Base-by-base conservation (phyloP, 177 flowering plant species). In the Tripterygium wilfordii region DNA sequence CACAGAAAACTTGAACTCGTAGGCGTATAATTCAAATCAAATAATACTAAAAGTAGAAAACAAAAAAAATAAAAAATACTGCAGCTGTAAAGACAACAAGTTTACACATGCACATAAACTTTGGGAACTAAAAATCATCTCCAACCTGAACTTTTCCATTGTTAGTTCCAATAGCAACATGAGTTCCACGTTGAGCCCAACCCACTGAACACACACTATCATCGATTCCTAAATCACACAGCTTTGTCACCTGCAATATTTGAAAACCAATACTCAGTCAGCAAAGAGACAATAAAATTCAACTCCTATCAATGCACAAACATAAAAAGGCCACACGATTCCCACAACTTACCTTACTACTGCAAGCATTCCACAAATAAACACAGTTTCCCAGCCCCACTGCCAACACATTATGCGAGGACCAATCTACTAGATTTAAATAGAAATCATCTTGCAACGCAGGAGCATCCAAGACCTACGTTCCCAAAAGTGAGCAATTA, bases 391-490 rank as follows among this genome's bases (percentile, higher is more conserved):
- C 96, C 71, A 92, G 65, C 5, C 97, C 99, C 33, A 92, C 99
- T 10, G 99, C 94, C 65, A 92, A 55, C 15, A 92, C 83, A 64
- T 92, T 92, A 56, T 82, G 74, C 10, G 92, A 66, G 36, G 99
- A 92, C 99, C 99, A 92, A 61, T 92, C 97, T 30, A 92, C 95
- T 25, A 92, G 78, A 61, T 92, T 92, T 65, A 86, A 57, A 60
- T 92, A 92, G 51, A 89, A 92, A 64, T 92, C 99, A 63, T 92
- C 99, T 69, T 84, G 91, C 82, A 92, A 69, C 22, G 91, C 85
- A 15, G 97, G 99, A 4, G 99, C 97, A 71, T 92, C 99, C 79
- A 89, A 51, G 13, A 92, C 96, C 97, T 92, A 38, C 18, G 8
- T 27, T 17, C 39, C 32, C 23, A 13, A 48, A 62, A 35, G 8